Percentiles rank a stretch among this genome's conserved stretches.
Evolutionary conservation across 2,329 filamentous ascomycete species (phyloP).

Genomic region (Orbilia quercus): DNA sequence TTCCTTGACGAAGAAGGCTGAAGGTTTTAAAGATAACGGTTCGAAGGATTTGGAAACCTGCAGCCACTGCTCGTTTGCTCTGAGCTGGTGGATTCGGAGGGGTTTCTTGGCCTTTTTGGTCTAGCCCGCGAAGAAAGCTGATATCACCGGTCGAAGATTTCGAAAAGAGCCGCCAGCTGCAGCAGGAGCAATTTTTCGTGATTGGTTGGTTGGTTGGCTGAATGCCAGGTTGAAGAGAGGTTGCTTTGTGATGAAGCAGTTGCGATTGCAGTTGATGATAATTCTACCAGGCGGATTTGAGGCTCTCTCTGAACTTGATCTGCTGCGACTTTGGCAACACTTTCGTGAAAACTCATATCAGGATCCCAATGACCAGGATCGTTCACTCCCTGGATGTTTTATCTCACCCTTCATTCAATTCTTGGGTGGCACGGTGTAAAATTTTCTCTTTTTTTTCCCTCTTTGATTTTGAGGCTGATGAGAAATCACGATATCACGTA

Average conservation of each 20-base stretch:
- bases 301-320: not conserved
- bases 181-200: no score
- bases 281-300: slow-evolving; percentile 2
- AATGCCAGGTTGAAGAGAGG: slow-evolving; percentile 3
- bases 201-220: slow-evolving; percentile 36
- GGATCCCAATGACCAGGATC: not conserved
- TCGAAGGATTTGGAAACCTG: slow-evolving; percentile 54
- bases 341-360: not conserved
- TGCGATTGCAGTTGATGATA: not conserved
- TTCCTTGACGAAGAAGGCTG: slow-evolving; percentile 23
- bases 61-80: slow-evolving; percentile 28
- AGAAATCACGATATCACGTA: slow-evolving; percentile 41
- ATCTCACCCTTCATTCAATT: not conserved
- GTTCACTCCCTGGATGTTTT: not conserved
- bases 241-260: not conserved
- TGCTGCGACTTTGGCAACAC: not conserved
- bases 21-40: slow-evolving; percentile 25
- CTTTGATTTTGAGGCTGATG: slow-evolving; percentile 45
- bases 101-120: slow-evolving; percentile 23
- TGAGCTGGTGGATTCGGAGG: slow-evolving; percentile 14
- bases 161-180: slow-evolving; percentile 10
- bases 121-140: slow-evolving; percentile 2
- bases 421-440: not conserved
- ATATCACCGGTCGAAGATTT: not conserved
- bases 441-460: slow-evolving; percentile 8